A percentile compares a stretch with the other conserved stretches of the same genome.
Conservation (phyloP, 1,139 yeast species). For the Hyphopichia wangnamkhiaoensis region DNA sequence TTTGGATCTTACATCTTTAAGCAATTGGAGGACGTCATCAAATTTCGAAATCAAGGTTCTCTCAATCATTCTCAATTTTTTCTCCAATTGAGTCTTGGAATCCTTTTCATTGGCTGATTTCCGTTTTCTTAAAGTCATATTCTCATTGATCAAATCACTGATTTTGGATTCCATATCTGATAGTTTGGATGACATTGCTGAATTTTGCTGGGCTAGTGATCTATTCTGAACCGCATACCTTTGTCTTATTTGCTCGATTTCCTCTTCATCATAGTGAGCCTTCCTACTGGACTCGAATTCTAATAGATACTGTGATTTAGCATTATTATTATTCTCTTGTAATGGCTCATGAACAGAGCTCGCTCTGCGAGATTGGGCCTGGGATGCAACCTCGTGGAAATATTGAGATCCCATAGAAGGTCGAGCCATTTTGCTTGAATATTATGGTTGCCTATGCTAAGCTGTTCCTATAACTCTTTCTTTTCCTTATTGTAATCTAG, state of each 20-base stretch:
- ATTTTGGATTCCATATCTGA: slow-evolving; percentile 52
- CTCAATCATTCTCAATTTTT: slow-evolving; percentile 34
- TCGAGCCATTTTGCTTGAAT: slow-evolving; percentile 5
- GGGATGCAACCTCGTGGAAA: slow-evolving; percentile 4
- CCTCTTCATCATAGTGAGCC: slow-evolving; percentile 1
- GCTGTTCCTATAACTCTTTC: too few species aligned
- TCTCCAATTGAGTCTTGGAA: slow-evolving; percentile 9
- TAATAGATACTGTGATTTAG: neutral
- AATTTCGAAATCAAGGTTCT: slow-evolving; percentile 41
- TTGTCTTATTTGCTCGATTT: slow-evolving; percentile 8
- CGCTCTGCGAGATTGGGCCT: slow-evolving; percentile 3
- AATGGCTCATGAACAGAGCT: slow-evolving; percentile 2
- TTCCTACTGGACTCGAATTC: neutral
- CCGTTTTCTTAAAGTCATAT: slow-evolving; percentile 32
- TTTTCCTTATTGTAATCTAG: too few species aligned
- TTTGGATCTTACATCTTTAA: slow-evolving; percentile 12
- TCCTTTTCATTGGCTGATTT: slow-evolving; percentile 8
- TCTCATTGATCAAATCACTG: slow-evolving; percentile 48
- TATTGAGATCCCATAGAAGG: slow-evolving; percentile 7
- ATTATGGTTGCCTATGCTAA: too few species aligned
- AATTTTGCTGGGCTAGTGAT: slow-evolving; percentile 56
- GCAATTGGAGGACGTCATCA: slow-evolving; percentile 36
- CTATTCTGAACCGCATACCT: slow-evolving; percentile 48
- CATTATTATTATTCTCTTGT: neutral
- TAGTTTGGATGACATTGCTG: slow-evolving; percentile 48